phyloP scores from a whole-genome alignment of 805 yeast genomes.

The Saturnispora halmiae region DNA sequence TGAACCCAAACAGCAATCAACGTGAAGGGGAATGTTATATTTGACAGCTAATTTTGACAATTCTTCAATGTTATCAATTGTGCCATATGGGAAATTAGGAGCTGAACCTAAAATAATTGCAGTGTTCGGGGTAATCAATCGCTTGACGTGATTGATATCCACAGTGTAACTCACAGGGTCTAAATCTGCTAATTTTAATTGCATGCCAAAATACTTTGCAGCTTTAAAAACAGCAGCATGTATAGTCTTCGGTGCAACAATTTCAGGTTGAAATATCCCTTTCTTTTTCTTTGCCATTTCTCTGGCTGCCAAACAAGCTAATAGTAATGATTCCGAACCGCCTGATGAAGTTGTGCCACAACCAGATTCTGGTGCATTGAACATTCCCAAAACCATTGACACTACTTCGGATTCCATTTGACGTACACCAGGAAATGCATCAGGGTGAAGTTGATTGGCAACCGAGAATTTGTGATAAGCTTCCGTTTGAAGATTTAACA shows the following conservation, averaged over 20 bases:
- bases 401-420: conserved; percentile 96
- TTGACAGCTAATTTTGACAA: conserved; percentile 57
- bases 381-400: conserved; percentile 73
- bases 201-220: conserved; percentile 81
- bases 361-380: conserved; percentile 65
- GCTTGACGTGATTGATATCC: conserved; percentile 49
- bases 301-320: conserved; percentile 84
- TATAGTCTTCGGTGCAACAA: conserved; percentile 79
- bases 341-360: conserved; percentile 88
- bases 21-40: conserved; percentile 79
- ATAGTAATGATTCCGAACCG: conserved; percentile 85
- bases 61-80: conserved; percentile 77
- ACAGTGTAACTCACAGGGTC: conserved; percentile 56
- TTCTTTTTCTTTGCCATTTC: conserved; percentile 52
- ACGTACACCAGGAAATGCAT: conserved; percentile 91
- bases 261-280: conserved; percentile 69
- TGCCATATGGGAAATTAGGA: conserved; percentile 96
- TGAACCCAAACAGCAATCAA: conserved; percentile 93
- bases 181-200: conserved; percentile 68
- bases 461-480: conserved; percentile 74
- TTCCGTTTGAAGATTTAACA: conserved; percentile 61
- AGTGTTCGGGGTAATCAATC: conserved; percentile 68
- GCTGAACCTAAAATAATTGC: conserved; percentile 86
- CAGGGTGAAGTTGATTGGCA: conserved; percentile 94
- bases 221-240: conserved; percentile 97